Base-by-base conservation (phyloP, 2,329 filamentous ascomycete species). In the Cercospora beticola region DNA sequence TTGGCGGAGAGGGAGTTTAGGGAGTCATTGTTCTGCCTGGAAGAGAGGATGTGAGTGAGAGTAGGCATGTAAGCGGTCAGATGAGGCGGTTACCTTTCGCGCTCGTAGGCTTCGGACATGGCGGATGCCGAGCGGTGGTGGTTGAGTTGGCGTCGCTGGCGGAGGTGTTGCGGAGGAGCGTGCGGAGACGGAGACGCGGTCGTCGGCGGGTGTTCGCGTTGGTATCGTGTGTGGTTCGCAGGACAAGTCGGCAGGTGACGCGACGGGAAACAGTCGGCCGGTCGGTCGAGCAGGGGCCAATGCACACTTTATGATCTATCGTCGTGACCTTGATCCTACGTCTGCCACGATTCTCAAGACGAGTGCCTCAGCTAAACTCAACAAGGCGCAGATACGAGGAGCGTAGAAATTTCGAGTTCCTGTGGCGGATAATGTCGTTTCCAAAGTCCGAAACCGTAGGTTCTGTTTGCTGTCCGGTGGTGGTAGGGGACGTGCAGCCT, bases 1-100 rank as follows among this genome's bases (percentile, higher is more conserved):
- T 99, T 99, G 73, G 89, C 87, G 16, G 92, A 91, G 43, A 99
- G 90, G 79, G 97, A 93, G 77, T 94, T 90, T 66, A 99, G 91
- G 75, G 94, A 93, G 74, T 92, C 89, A 82, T 98, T 97, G 84
- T 99, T 99, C 82, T 99, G 95, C 76, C 88, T 89, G 71, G 23
- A 43, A 43, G 59, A 65, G 54, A 62, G 54, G 68, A 59, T 30
- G 64, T 43, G 56, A 18, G 40, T 30, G 56, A 49, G 28, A n/a
- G n/a, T 21, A 18, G 49, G 63, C 36, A 76, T 77, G 68, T 9
- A 4, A 23, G 23, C 33, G 7, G 36, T n/a, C 14, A 30, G 52
- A 43, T 23, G 16, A 46, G 40, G 64, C 16, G 54, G 36, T 33
- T 85, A 88, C 86, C 87, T 79, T 82, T 87, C 86, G 74, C 85